Conservation (phyloP, 768 basidiomycete species). For the Termitomyces sp. region DNA sequence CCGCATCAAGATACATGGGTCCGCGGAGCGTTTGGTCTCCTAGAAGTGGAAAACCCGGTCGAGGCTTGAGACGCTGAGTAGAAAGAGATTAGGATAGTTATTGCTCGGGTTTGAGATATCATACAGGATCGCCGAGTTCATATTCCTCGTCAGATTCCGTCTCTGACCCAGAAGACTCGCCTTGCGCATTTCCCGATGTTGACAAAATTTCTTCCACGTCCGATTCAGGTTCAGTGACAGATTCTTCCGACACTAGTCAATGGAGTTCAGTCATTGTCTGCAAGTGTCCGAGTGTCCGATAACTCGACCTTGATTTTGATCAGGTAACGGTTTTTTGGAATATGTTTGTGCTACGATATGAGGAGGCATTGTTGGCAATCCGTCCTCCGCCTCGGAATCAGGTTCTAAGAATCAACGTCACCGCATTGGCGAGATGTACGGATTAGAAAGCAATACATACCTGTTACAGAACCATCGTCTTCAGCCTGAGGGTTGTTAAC, state of each 20-base stretch:
- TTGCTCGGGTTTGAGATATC: not conserved
- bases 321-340: conserved; percentile 6
- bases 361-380: not conserved
- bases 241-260: conserved; percentile 12
- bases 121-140: conserved; percentile 23
- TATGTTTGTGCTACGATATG: not conserved
- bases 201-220: conserved; percentile 16
- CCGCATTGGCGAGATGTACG: not conserved
- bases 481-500: conserved; percentile 3
- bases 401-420: conserved; percentile 20
- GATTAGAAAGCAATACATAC: conserved; percentile 1
- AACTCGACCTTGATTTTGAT: conserved; percentile 9
- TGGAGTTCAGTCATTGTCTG: not conserved
- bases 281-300: not conserved
- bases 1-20: conserved; percentile 47
- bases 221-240: conserved; percentile 35
- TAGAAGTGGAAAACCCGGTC: conserved; percentile 50
- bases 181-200: not conserved
- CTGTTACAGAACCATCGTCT: conserved; percentile 37
- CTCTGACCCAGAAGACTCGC: conserved; percentile 22
- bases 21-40: conserved; percentile 36
- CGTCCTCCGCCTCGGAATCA: conserved; percentile 12
- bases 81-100: not conserved
- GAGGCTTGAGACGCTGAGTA: conserved; percentile 27
- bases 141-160: conserved; percentile 43